Evolutionary conservation across 768 basidiomycete genomes (phyloP), one percentile per base, ranked within the genome.

Genomic region (Collybia sordida): DNA sequence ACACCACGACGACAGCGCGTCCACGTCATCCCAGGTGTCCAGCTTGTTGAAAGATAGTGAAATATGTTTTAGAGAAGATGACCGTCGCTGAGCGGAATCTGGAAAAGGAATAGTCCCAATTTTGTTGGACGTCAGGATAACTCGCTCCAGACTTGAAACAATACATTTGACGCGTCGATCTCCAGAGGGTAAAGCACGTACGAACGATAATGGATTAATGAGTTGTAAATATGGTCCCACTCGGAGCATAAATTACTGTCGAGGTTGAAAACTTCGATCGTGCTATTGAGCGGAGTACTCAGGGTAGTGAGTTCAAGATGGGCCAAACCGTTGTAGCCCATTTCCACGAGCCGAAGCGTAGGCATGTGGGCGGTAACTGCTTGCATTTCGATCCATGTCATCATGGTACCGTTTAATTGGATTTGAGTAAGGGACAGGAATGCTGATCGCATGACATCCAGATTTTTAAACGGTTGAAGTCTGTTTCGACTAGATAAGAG

Each of bases 371-470:
- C 57, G 24, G 74, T 75, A 42, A 83, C 64, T n/a, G 56, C 52
- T 53, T 73, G 66, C 64, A 90, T 81, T 55, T 89, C 85, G 42
- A 65, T 61, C 90, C 93, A 96, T 36, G 78, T 74, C 46, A 84
- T 78, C 45, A 88, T 72, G 2, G 90, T 92, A 36, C 68, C 77
- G 62, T 88, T 93, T 27, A 96, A 68, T 51, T 90, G 85, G 34
- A 94, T 65, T 56, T 92, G 88, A 34, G 65, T 71, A 38, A 93
- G 58, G 22, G 62, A 63, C 8, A 62, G 50, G 67, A 88, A 89
- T 6, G 81, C 74, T 15, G 63, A 47, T 21, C 57, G 45, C 52
- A 78, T 65, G 34, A 59, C 51, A 21, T 56, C 50, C 37, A 58
- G 43, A 42, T 71, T 57, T n/a, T 59, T 50, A 7, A 75, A 69